phyloP scores from a whole-genome alignment of 306 rosid species.

The Alnus rubra region DNA sequence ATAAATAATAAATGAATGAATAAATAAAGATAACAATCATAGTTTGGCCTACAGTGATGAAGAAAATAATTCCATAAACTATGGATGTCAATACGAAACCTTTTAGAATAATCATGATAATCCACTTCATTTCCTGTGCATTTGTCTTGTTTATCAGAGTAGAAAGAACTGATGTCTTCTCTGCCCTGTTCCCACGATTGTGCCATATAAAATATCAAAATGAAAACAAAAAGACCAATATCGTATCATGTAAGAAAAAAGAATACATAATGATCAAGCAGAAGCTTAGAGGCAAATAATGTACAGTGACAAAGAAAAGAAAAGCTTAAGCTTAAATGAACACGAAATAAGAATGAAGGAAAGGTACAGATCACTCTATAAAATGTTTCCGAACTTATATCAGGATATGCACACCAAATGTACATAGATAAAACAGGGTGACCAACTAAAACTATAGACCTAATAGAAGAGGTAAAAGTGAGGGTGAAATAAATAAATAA shows the following conservation, averaged over 20 bases:
- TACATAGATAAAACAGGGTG: background rate
- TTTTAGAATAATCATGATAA: constrained; percentile 90
- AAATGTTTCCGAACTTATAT: background rate
- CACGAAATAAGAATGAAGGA: background rate
- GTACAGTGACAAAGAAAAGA: background rate
- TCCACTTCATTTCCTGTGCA: constrained; percentile 99
- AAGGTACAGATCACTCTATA: background rate
- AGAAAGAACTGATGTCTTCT: constrained; percentile 74
- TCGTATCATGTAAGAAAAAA: constrained; percentile 7
- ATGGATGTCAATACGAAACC: constrained; percentile 39
- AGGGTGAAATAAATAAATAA: background rate
- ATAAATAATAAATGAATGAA: no score
- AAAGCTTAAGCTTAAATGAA: constrained; percentile 5
- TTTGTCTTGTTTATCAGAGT: constrained; percentile 78
- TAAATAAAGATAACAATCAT: constrained; percentile 13
- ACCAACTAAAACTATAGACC: background rate
- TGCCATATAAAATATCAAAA: constrained; percentile 21
- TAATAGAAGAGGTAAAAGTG: background rate
- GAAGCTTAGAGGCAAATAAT: constrained; percentile 2
- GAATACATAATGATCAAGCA: constrained; percentile 7
- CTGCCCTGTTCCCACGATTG: constrained; percentile 53
- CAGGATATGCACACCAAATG: background rate
- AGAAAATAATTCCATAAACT: constrained; percentile 18
- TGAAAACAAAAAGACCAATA: background rate
- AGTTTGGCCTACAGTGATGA: constrained; percentile 2